A percentile compares a stretch with the other conserved stretches of the same genome.
Conservation (phyloP, 164 flowering plant species). For the Vitis vinifera region ASM3070453v1 NC_081822.1:8858001-8858500, state of each 20-base stretch:
- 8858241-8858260: constrained; percentile 20
- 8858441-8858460: background rate
- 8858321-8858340: background rate
- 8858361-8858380: background rate
- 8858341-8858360: background rate
- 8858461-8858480: background rate
- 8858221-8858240: constrained; percentile 72
- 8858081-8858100: too few species aligned
- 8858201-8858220: constrained; percentile 78
- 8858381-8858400: too few species aligned
- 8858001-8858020: too few species aligned
- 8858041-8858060: too few species aligned
- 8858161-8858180: background rate
- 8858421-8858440: too few species aligned
- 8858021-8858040: too few species aligned
- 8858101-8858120: too few species aligned
- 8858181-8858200: constrained; percentile 97
- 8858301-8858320: background rate
- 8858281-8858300: background rate
- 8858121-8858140: too few species aligned
- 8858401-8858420: too few species aligned
- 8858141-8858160: too few species aligned
- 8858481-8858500: background rate
- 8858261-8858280: background rate
- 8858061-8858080: too few species aligned